Conservation (phyloP, 2,329 filamentous ascomycete species). For the Anisogramma anomala region DNA sequence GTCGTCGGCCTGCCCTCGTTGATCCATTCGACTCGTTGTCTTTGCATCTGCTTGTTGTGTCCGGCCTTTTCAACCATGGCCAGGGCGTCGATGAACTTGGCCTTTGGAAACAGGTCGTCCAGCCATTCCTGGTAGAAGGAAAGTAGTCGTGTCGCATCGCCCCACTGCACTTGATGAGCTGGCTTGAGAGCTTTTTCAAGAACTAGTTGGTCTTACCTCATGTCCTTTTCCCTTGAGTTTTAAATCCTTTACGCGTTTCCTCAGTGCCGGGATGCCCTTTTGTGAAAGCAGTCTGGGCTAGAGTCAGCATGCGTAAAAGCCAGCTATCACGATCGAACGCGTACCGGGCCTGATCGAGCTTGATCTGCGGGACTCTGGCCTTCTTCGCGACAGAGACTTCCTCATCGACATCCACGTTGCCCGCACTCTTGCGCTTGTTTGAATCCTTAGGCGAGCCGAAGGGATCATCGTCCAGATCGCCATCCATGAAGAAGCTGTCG, state of each 20-base stretch:
- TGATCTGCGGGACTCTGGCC: constrained; percentile 59
- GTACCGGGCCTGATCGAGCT: constrained; percentile 72
- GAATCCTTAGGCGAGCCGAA: constrained; percentile 35
- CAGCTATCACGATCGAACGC: background rate
- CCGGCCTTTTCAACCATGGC: constrained; percentile 87
- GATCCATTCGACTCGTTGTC: constrained; percentile 72
- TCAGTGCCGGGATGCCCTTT: constrained; percentile 72
- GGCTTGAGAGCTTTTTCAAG: too few relatives aligned
- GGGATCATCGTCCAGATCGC: constrained; percentile 34
- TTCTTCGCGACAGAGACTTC: constrained; percentile 75
- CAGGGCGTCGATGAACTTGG: constrained; percentile 82
- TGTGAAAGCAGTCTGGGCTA: constrained; percentile 62
- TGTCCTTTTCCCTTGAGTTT: constrained; percentile 89
- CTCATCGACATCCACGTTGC: constrained; percentile 65
- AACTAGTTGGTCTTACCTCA: constrained; percentile 46
- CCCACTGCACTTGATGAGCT: constrained; percentile 45
- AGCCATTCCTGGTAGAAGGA: constrained; percentile 95
- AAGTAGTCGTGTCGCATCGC: constrained; percentile 69
- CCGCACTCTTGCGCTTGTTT: constrained; percentile 38
- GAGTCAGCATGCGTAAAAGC: constrained; percentile 13
- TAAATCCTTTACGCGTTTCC: constrained; percentile 57
- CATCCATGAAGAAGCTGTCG: constrained; percentile 62
- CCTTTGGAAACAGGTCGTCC: constrained; percentile 88
- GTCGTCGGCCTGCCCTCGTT: constrained; percentile 54
- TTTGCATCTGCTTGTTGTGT: constrained; percentile 67